Conservation (phyloP, 2,329 filamentous ascomycete genomes). For the Ceratocystis destructans region DNA sequence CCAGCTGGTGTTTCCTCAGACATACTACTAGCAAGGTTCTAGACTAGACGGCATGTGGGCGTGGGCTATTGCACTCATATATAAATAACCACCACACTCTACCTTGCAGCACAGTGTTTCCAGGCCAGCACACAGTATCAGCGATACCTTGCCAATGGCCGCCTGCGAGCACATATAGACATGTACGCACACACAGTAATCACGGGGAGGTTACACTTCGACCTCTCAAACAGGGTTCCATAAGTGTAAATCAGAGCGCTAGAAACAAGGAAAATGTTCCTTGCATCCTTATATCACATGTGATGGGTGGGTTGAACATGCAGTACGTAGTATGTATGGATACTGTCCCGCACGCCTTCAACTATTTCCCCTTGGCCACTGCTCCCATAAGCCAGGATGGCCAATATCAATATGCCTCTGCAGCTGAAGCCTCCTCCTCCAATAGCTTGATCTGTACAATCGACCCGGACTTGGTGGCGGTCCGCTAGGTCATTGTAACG, state of each 20-base stretch:
- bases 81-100: background rate
- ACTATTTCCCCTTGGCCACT: too few species aligned
- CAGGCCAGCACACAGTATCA: background rate
- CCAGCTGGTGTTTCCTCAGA: background rate
- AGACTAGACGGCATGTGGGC: background rate
- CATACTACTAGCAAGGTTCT: too few species aligned
- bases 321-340: too few species aligned
- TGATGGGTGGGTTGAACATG: too few species aligned
- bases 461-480: too few species aligned
- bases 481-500: too few species aligned
- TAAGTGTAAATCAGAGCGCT: background rate
- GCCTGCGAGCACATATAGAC: background rate
- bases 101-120: background rate
- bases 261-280: conserved; percentile 6
- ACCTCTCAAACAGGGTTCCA: background rate
- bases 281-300: background rate
- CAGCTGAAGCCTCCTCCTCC: background rate
- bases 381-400: too few species aligned
- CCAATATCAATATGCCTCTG: background rate
- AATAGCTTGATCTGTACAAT: too few species aligned
- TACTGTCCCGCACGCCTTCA: too few species aligned
- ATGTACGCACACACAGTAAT: too few species aligned
- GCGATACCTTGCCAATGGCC: background rate
- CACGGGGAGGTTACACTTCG: background rate
- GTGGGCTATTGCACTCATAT: background rate